Evolutionary conservation across 2,329 filamentous ascomycete genomes (phyloP).

Genomic region (Penicillium aurantiogriseum): DNA sequence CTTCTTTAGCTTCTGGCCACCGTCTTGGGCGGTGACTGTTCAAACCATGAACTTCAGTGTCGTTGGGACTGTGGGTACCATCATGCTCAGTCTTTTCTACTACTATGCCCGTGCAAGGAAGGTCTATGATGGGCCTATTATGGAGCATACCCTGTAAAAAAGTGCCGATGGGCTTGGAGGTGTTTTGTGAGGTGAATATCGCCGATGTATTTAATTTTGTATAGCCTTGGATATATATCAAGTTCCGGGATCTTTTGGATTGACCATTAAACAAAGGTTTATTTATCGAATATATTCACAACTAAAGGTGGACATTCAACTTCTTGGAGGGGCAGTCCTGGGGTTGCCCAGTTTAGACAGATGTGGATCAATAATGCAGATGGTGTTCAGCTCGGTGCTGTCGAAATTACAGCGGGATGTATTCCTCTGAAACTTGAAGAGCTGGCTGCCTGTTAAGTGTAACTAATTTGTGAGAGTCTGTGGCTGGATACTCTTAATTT

Average conservation of each 20-base stretch:
- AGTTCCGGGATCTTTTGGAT: background rate
- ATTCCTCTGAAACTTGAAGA: no score
- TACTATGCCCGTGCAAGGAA: constrained; percentile 37
- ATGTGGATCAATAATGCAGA: no score
- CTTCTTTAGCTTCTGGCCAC: constrained; percentile 53
- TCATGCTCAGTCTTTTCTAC: constrained; percentile 44
- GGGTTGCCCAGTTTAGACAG: no score
- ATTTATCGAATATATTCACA: background rate
- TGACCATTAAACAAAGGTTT: background rate
- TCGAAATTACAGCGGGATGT: no score
- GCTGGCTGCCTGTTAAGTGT: no score
- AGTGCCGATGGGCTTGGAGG: no score
- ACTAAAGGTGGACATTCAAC: no score
- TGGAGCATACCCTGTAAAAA: constrained; percentile 14
- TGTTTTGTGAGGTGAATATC: background rate
- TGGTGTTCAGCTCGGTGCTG: no score
- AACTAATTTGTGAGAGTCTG: no score
- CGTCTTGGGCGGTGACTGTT: constrained; percentile 34
- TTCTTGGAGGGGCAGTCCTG: no score
- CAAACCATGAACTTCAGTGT: constrained; percentile 49
- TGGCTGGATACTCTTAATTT: no score
- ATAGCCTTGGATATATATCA: background rate
- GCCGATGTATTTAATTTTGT: background rate
- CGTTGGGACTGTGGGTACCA: constrained; percentile 44
- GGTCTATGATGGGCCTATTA: constrained; percentile 34